These are phyloP conservation scores for Anthoceros angustus DNA, from an alignment of 225 moss, liverwort and hornwort species.

Conservation along the genomic window DNA sequence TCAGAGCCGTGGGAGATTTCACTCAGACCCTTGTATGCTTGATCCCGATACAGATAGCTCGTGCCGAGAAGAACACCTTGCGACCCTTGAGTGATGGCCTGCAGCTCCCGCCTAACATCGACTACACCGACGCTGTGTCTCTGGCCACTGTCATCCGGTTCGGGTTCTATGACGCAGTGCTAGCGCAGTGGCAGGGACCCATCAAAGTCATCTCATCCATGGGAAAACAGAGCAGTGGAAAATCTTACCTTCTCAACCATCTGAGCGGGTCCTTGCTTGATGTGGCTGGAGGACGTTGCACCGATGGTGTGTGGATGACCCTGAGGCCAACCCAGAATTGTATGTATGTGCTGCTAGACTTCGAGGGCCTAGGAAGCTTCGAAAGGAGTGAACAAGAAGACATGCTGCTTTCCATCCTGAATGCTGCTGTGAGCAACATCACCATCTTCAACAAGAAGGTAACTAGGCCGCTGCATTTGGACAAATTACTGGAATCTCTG, in stretches of 20 bases:
- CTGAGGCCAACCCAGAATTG: constrained; percentile 19
- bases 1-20: constrained; percentile 21
- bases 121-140: constrained; percentile 34
- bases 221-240: constrained; percentile 60
- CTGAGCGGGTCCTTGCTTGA: constrained; percentile 47
- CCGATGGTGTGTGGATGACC: constrained; percentile 59
- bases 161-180: constrained; percentile 33
- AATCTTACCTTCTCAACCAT: constrained; percentile 47
- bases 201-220: constrained; percentile 46
- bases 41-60: constrained; percentile 40
- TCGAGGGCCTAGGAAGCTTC: no score
- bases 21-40: constrained; percentile 25
- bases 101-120: constrained; percentile 18
- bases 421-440: constrained; percentile 33
- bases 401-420: constrained; percentile 44
- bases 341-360: constrained; percentile 23
- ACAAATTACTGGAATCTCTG: no score
- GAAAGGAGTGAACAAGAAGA: no score
- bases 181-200: constrained; percentile 27
- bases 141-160: constrained; percentile 26
- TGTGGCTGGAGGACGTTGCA: constrained; percentile 48
- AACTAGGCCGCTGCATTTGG: no score
- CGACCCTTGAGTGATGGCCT: constrained; percentile 44
- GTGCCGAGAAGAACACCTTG: constrained; percentile 12
- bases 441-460: constrained; percentile 14